Evolutionary conservation across 257 asterid species (phyloP), one percentile per base, ranked within the genome.

Genomic region (Capsicum baccatum): DNA sequence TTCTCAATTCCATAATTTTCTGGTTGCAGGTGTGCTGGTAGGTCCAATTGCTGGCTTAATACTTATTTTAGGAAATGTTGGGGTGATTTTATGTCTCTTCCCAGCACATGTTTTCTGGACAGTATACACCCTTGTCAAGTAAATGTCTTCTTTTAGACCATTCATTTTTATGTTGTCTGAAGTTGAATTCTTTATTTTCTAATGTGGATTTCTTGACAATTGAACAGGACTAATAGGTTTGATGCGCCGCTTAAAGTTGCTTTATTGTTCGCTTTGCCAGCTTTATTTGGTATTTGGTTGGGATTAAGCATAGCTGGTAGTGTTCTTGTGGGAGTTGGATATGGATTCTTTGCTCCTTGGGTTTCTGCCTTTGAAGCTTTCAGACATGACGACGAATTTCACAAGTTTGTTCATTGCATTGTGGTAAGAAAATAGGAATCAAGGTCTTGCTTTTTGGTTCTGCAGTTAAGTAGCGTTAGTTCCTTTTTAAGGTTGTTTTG

Each of bases 61-160:
- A 26, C 89, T 96, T 74, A 90, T 93, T 37, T 44, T 88, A 47
- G 98, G 98, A 83, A 93, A 94, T 89, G 89, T 91, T 54, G 95
- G 87, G 84, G 98, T 94, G 89, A 94, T 96, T 89, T 88, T 96
- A 82, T 96, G 93, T 48, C 94, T 94, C 60, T 92, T 96, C 50
- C 99, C 99, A 39, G 94, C 97, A n/a, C 99, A 94, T 90, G 89
- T 92, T 87, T 85, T 89, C 73, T 96, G 99, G 98, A 93, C 99
- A 19, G 89, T 94, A 39, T 92, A 93, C 79, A 86, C 98, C 86
- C 90, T 96, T 89, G 56, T 91, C 95, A 94, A 91, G 99, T 96
- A 91, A 83, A 67, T 70, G 63, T 13, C 81, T 11, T 48, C 33
- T 73, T 69, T 80, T 73, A 8, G 21, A 16, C 37, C 42, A 13